Conservation (phyloP, 2,329 filamentous ascomycete genomes). For the Atkinsonella texensis region DNA sequence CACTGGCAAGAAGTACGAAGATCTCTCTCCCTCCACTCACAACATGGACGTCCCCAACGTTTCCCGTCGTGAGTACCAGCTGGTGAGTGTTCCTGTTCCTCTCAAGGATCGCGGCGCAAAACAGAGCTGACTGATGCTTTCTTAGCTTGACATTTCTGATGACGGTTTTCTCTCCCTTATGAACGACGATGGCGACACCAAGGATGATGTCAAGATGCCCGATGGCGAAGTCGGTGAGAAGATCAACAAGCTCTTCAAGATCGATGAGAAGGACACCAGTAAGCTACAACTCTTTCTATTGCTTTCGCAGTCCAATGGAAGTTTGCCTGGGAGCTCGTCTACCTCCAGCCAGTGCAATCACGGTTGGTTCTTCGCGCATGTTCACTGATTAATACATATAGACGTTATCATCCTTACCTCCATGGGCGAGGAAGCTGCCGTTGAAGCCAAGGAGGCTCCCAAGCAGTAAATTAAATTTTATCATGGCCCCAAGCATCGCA, state of each 20-base stretch:
- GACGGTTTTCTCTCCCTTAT: slow-evolving; percentile 94
- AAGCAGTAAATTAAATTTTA: slow-evolving; percentile 14
- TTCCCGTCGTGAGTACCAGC: slow-evolving; percentile 78
- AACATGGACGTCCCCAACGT: slow-evolving; percentile 98
- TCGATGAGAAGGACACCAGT: slow-evolving; percentile 90
- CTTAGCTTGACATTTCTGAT: slow-evolving; percentile 83
- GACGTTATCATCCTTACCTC: slow-evolving; percentile 86
- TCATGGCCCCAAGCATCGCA: slow-evolving; percentile 12
- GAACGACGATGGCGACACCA: slow-evolving; percentile 71
- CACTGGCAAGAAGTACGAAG: slow-evolving; percentile 98
- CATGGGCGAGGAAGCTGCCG: slow-evolving; percentile 89
- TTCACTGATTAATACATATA: slow-evolving; percentile 22
- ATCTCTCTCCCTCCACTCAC: slow-evolving; percentile 94
- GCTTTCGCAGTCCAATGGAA: neutral
- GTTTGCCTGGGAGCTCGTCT: too few species aligned
- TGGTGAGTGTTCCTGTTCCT: slow-evolving; percentile 47
- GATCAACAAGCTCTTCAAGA: slow-evolving; percentile 68
- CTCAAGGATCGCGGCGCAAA: too few species aligned
- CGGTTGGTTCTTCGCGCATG: neutral
- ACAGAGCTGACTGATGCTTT: neutral
- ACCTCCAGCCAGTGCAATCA: too few species aligned
- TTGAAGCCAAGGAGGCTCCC: slow-evolving; percentile 91
- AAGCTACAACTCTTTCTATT: slow-evolving; percentile 34
- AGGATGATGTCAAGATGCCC: slow-evolving; percentile 91
- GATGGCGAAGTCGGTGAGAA: slow-evolving; percentile 81